These are phyloP conservation scores for Saccharum hybrid DNA, from an alignment of 202 grass and related monocot species.

Conservation along the genomic window DNA sequence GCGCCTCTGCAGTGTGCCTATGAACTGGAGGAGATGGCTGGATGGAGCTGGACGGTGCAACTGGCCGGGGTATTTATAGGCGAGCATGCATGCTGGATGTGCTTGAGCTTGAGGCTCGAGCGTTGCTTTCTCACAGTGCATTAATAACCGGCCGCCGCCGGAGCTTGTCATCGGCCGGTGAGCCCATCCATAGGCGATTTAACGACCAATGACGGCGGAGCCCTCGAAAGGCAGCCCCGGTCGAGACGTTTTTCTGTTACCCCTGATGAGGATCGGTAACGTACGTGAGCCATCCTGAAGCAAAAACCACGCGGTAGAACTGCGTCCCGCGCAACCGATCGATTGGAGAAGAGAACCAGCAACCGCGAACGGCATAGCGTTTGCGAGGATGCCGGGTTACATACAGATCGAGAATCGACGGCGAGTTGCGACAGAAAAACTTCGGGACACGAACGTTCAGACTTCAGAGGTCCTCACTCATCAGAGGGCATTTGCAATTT, in stretches of 20 bases:
- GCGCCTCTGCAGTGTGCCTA: neutral
- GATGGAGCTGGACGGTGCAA: constrained; percentile 25
- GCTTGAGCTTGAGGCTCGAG: neutral
- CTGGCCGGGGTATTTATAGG: constrained; percentile 47
- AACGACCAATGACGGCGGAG: constrained; percentile 29
- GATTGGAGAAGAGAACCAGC: neutral
- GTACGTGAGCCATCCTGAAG: neutral
- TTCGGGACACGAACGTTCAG: neutral
- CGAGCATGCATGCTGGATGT: neutral
- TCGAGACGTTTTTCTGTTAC: constrained; percentile 4
- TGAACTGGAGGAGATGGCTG: constrained; percentile 30
- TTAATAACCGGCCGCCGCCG: constrained; percentile 10
- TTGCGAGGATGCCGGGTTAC: neutral
- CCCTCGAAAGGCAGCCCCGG: neutral
- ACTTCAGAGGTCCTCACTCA: neutral
- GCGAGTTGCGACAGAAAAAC: neutral
- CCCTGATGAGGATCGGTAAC: neutral
- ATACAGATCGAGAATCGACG: neutral
- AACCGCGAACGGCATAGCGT: neutral
- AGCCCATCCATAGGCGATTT: constrained; percentile 35
- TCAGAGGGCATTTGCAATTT: neutral
- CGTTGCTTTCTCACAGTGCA: constrained; percentile 16
- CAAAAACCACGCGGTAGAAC: neutral
- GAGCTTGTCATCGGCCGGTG: constrained; percentile 43
- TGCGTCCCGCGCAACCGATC: neutral